Evolutionary conservation across 805 yeast species (phyloP).

Genomic region (Starmerella sp.): DNA sequence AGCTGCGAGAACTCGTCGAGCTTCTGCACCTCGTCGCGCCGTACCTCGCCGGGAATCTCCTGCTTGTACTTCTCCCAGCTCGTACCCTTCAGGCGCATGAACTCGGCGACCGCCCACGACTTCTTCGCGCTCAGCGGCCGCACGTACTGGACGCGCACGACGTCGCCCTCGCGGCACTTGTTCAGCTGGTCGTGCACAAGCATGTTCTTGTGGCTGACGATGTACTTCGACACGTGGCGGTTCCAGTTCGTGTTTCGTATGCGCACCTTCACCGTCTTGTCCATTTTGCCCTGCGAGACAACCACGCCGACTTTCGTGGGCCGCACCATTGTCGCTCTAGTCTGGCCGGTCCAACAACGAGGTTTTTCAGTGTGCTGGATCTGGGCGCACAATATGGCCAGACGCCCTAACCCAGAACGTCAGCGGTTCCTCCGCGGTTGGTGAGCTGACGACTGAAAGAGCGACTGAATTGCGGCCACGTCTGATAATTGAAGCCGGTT

Average conservation of each 20-base stretch:
- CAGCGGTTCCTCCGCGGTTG: too few species aligned
- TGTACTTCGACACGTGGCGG: constrained; percentile 40
- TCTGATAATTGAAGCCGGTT: too few species aligned
- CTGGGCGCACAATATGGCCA: neutral
- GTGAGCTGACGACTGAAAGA: too few species aligned
- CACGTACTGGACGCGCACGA: constrained; percentile 76
- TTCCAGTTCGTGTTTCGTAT: constrained; percentile 69
- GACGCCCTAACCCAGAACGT: neutral
- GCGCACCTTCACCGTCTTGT: constrained; percentile 87
- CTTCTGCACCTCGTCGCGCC: constrained; percentile 51
- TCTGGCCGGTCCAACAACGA: neutral
- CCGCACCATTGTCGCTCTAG: constrained; percentile 52
- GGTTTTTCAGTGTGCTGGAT: neutral
- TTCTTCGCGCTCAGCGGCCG: constrained; percentile 76
- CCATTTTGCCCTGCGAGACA: constrained; percentile 91
- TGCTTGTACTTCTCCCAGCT: constrained; percentile 72
- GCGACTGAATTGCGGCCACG: too few species aligned
- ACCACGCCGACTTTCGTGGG: constrained; percentile 88
- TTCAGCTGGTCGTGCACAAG: constrained; percentile 90
- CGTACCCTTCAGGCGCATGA: constrained; percentile 79
- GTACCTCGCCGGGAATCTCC: constrained; percentile 58
- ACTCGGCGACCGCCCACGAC: constrained; percentile 84
- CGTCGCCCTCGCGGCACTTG: constrained; percentile 86
- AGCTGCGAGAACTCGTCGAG: constrained; percentile 44
- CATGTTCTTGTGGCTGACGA: constrained; percentile 67